Base-by-base conservation (phyloP, 805 yeast species). In the Monosporozyma unispora region DNA sequence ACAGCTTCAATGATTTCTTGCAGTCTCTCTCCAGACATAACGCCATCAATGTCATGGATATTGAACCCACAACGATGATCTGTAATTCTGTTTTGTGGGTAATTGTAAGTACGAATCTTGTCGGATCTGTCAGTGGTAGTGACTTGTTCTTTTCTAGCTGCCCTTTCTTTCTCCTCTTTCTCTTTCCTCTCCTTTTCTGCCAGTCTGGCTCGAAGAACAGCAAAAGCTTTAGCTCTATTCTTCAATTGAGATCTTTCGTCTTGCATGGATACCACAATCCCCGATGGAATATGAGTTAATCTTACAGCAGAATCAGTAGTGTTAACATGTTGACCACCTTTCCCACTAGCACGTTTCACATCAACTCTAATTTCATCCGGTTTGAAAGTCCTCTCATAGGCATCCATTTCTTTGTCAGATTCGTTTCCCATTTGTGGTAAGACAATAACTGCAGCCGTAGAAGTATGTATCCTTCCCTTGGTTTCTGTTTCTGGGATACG, bases 301-400 rank as follows among this genome's bases (percentile, higher is more conserved):
- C 99, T 75, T 12, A 93, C 98, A 0, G 99, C 99, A 1, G 96
- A 88, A 62, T 91, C 98, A 0, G 98, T 93, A 12, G 96, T 91
- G 63, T 91, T 91, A 35, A 91, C 99, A 62, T 91, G 98, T 70
- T 91, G 99, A 0, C 99, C 99, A 50, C 99, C 99, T 54, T 93
- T 84, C 3, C 99, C 99, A 49, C 96, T 81, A 0, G 98, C 87
- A 57, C 99, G 75, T 96, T 91, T 93, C n/a, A 93, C 89, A 63
- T 93, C 99, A 3, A 93, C 81, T 50, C 96, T 76, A 21, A 93
- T 81, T 59, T 93, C 99, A 2, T 86, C 95, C 0, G 90, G 87
- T 18, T 80, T 80, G 66, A 93, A 88, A 50, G 78, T 78, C 40
- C 91, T 70, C 58, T 85, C 91, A 44, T 73, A 77, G 1, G 76